Base-by-base conservation (phyloP, 345 rosid species). In the Lepidium didymum region DNA sequence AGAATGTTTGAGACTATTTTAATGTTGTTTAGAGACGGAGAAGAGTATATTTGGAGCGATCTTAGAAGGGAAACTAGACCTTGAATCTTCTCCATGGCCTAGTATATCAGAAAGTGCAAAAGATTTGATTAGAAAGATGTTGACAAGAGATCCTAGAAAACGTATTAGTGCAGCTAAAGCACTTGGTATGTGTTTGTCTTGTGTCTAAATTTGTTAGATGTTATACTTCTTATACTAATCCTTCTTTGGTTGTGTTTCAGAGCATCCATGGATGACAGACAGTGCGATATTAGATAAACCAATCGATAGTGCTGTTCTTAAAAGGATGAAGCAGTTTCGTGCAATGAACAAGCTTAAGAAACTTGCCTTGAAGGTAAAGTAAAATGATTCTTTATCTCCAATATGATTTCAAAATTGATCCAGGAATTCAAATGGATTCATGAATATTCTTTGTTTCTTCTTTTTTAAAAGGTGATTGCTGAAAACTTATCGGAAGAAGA, bases 301-400 rank as follows among this genome's bases (percentile, higher is more conserved):
- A 18, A 83, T 93, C 4, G 85, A 85, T 66, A 87, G 86, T 35
- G 98, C 92, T 19, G 98, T 90, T 53, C 87, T 84, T 35, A 67
- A 55, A 25, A 87, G 98, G 82, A 80, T 93, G 88, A 93, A 82
- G 82, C 97, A 90, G 70, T 88, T 93, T 64, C 83, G 94, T 27
- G 93, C 86, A 9, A 86, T 87, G 94, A 93, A 93, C 79, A 93
- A 93, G 81, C 78, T 93, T 54, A 88, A 90, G 84, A 88, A 85
- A 79, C 94, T 93, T 52, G 96, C 97, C 50, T 69, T 88, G 63
- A 90, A 87, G 96, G 98, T 92, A 81, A 21, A 25, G 10, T 2
- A 13, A 9, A 14, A 55, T 10, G 33, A 43, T 21, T 14, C 0
- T 58, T 5, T 3, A 38, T 64, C 9, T 56, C n/a, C 12, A 35